Evolutionary conservation across 2,329 filamentous ascomycete species (phyloP).

Genomic region (Fusarium sp.): DNA sequence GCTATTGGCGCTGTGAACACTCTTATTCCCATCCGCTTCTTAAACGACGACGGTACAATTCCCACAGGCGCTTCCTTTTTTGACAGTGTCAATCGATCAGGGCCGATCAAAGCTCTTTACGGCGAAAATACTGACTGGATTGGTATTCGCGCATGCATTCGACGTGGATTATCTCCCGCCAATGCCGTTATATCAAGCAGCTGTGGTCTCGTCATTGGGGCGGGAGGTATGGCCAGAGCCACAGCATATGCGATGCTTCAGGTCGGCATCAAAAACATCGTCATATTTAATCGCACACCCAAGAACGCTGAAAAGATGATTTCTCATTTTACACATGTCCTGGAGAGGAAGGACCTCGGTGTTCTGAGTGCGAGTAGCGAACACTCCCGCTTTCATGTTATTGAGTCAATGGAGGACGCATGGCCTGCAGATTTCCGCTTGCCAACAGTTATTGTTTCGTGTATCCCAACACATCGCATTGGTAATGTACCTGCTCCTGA

Average conservation of each 20-base stretch:
- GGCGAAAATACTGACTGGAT: slow-evolving; percentile 89
- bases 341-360: slow-evolving; percentile 59
- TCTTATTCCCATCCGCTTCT: slow-evolving; percentile 75
- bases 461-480: slow-evolving; percentile 78
- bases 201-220: slow-evolving; percentile 71
- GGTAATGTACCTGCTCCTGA: slow-evolving; percentile 74
- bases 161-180: slow-evolving; percentile 78
- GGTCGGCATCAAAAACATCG: slow-evolving; percentile 80
- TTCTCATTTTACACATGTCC: slow-evolving; percentile 74
- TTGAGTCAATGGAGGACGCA: slow-evolving; percentile 67
- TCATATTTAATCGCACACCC: slow-evolving; percentile 78
- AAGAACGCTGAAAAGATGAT: slow-evolving; percentile 76
- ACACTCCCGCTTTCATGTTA: slow-evolving; percentile 66
- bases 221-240: slow-evolving; percentile 82
- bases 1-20: slow-evolving; percentile 84
- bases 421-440: slow-evolving; percentile 74
- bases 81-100: slow-evolving; percentile 69
- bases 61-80: slow-evolving; percentile 66
- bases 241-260: slow-evolving; percentile 84
- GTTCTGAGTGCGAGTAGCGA: slow-evolving; percentile 58
- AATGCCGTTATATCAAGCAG: slow-evolving; percentile 70
- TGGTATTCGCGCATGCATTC: slow-evolving; percentile 79
- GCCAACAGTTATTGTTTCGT: slow-evolving; percentile 81
- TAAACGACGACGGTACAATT: slow-evolving; percentile 68
- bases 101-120: slow-evolving; percentile 76